Evolutionary conservation across 2,329 filamentous ascomycete genomes (phyloP).

Genomic region (Rhynchosporium secalis): DNA sequence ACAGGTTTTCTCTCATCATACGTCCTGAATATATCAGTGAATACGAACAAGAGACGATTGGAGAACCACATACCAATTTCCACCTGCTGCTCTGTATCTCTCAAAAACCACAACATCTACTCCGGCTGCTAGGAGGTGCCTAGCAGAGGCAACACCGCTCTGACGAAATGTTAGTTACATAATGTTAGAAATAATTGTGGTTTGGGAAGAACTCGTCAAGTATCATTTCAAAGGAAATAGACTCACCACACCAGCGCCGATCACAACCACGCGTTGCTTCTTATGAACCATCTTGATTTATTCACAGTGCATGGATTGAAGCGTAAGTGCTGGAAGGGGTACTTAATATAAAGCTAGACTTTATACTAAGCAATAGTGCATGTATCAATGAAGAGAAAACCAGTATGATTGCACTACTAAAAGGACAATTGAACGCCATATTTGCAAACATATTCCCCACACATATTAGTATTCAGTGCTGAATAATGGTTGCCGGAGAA

Average conservation of each 20-base stretch:
- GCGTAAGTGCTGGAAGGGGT: not conserved
- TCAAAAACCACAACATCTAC: slow-evolving; percentile 56
- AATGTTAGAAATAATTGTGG: not conserved
- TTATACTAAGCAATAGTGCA: not conserved
- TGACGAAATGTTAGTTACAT: not conserved
- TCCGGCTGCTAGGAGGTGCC: slow-evolving; percentile 47
- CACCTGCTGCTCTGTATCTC: slow-evolving; percentile 51
- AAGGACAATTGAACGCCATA: not conserved
- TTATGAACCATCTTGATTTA: not conserved
- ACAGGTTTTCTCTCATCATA: slow-evolving; percentile 33
- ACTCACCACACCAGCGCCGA: slow-evolving; percentile 49
- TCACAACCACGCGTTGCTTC: slow-evolving; percentile 44
- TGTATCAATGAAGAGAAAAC: not conserved
- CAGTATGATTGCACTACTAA: not conserved
- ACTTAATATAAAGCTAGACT: not conserved
- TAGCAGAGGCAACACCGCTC: slow-evolving; percentile 47
- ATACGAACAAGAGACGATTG: not conserved
- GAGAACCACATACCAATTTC: slow-evolving; percentile 48
- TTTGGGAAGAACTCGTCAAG: not conserved
- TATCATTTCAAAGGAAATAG: slow-evolving; percentile 24
- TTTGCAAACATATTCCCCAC: not conserved
- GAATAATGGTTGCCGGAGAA: slow-evolving; percentile 4
- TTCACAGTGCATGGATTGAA: no score
- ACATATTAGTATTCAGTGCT: not conserved
- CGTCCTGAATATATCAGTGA: slow-evolving; percentile 19